These are phyloP conservation scores for Pseudozyma hubeiensis DNA, from an alignment of 1,284 basidiomycete species.

Conservation along the genomic window DNA sequence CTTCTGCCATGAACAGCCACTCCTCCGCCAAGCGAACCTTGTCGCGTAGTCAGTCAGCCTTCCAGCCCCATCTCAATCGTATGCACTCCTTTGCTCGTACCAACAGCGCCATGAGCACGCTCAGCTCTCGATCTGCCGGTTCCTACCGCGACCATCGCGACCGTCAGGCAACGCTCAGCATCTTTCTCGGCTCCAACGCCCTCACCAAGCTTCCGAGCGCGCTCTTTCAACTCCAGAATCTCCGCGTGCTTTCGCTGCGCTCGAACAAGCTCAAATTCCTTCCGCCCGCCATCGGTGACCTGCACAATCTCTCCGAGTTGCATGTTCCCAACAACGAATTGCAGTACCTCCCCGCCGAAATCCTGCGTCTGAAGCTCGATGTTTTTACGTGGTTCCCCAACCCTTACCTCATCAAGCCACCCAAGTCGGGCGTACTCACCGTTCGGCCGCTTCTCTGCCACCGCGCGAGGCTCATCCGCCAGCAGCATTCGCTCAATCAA, in stretches of 20 bases:
- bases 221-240: conserved; percentile 62
- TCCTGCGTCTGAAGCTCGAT: conserved; percentile 59
- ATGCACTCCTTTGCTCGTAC: conserved; percentile 37
- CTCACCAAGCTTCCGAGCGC: conserved; percentile 62
- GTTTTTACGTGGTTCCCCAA: conserved; percentile 64
- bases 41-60: conserved; percentile 43
- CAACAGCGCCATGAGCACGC: conserved; percentile 27
- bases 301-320: conserved; percentile 60
- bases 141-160: conserved; percentile 44
- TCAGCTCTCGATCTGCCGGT: conserved; percentile 36
- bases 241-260: conserved; percentile 64
- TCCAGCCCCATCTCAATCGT: conserved; percentile 27
- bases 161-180: conserved; percentile 46
- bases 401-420: conserved; percentile 53
- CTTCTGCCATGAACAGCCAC: conserved; percentile 1
- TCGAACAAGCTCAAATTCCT: conserved; percentile 61
- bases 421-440: conserved; percentile 34
- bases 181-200: conserved; percentile 52
- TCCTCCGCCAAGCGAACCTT: conserved; percentile 12
- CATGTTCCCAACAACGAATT: conserved; percentile 62
- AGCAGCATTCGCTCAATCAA: conserved; percentile 17
- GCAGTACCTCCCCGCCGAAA: conserved; percentile 62
- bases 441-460: conserved; percentile 38
- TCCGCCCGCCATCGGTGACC: conserved; percentile 62
- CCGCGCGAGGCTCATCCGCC: conserved; percentile 19